A percentile compares a stretch with the other conserved stretches of the same genome.
Evolutionary conservation across 768 basidiomycete species (phyloP).

Genomic region (Nevesoporus exiguus): DNA sequence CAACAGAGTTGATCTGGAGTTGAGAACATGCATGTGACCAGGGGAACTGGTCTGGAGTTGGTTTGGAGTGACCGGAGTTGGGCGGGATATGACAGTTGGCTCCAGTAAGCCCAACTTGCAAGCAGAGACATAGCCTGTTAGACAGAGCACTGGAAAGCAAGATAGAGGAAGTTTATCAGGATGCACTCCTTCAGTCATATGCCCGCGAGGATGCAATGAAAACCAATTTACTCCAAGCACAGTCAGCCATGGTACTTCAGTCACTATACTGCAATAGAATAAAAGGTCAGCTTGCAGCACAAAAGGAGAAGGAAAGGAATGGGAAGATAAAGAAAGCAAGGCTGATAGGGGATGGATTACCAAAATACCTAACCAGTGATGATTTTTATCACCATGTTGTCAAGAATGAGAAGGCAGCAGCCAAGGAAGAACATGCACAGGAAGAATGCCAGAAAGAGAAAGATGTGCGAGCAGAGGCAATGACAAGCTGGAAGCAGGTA

Average conservation of each 20-base stretch:
- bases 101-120: not conserved
- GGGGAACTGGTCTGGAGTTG: too few species aligned
- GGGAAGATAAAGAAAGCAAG: slow-evolving; percentile 7
- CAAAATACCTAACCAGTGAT: too few species aligned
- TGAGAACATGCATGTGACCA: too few species aligned
- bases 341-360: too few species aligned
- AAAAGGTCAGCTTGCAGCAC: slow-evolving; percentile 15
- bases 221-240: not conserved
- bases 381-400: too few species aligned
- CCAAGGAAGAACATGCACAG: too few species aligned
- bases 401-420: too few species aligned
- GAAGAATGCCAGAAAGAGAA: too few species aligned
- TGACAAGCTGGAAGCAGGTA: not conserved
- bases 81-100: too few species aligned
- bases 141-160: not conserved
- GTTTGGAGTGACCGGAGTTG: too few species aligned
- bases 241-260: not conserved
- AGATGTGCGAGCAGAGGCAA: too few species aligned
- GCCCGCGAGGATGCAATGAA: not conserved
- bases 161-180: not conserved
- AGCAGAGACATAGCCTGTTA: not conserved
- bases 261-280: slow-evolving; percentile 13
- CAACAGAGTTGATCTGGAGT: too few species aligned
- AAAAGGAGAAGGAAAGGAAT: slow-evolving; percentile 12
- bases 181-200: not conserved